A percentile compares a stretch with the other conserved stretches of the same genome.
phyloP scores from a whole-genome alignment of 2,329 filamentous ascomycete genomes.

The Cordyceps farinosa region DNA sequence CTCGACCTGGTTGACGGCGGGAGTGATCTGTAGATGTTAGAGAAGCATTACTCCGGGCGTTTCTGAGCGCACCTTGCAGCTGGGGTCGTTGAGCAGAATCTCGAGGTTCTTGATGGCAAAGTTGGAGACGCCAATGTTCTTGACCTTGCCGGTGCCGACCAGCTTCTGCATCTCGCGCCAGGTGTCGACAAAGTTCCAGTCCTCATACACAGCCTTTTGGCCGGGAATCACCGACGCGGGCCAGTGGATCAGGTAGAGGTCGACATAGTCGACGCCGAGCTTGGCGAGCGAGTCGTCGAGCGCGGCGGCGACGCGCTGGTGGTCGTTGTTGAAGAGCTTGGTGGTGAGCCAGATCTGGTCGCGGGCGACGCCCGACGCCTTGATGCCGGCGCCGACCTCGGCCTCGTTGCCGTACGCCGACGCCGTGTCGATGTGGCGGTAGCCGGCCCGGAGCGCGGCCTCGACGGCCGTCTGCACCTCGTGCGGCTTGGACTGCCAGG shows the following conservation, averaged over 20 bases:
- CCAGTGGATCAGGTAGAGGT: slow-evolving; percentile 72
- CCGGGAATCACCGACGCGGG: slow-evolving; percentile 60
- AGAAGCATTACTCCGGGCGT: background rate
- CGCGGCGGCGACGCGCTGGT: slow-evolving; percentile 63
- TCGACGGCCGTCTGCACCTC: slow-evolving; percentile 70
- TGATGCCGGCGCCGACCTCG: slow-evolving; percentile 64
- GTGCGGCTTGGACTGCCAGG: slow-evolving; percentile 70
- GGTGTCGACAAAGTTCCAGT: slow-evolving; percentile 82
- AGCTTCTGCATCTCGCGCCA: slow-evolving; percentile 69
- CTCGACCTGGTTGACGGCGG: slow-evolving; percentile 79
- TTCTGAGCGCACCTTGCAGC: slow-evolving; percentile 50
- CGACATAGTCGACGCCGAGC: slow-evolving; percentile 62
- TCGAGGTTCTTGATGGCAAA: slow-evolving; percentile 75
- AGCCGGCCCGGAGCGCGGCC: slow-evolving; percentile 62
- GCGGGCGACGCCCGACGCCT: slow-evolving; percentile 60
- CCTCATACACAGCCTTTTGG: slow-evolving; percentile 65
- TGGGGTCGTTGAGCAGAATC: slow-evolving; percentile 64
- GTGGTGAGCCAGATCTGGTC: slow-evolving; percentile 70
- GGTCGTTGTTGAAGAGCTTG: slow-evolving; percentile 79
- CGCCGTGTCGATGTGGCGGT: slow-evolving; percentile 74
- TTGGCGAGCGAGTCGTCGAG: slow-evolving; percentile 57
- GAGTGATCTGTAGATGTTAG: slow-evolving; percentile 40
- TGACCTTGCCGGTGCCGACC: slow-evolving; percentile 63
- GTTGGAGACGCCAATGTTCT: slow-evolving; percentile 79
- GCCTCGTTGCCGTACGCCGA: slow-evolving; percentile 74